phyloP scores from a whole-genome alignment of 2,329 filamentous ascomycete species.

The Penicillium verrucosum region DNA sequence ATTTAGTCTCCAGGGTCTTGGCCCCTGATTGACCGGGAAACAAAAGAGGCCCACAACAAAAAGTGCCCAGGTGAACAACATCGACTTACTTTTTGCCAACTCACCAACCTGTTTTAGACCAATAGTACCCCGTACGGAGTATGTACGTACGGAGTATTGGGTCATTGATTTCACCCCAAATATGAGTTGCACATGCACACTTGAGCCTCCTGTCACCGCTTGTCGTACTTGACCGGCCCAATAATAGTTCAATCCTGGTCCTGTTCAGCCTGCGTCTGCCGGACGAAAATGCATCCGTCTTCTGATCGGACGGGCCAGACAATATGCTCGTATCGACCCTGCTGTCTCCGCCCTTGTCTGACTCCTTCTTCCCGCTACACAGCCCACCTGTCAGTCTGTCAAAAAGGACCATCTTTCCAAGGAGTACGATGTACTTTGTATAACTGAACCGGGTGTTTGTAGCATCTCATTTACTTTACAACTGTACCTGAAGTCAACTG shows the following conservation, averaged over 20 bases:
- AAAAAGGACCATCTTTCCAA: not conserved
- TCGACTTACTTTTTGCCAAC: not conserved
- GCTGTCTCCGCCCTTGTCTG: constrained; percentile 1
- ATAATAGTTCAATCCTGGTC: not conserved
- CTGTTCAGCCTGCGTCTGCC: not conserved
- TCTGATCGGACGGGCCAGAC: not conserved
- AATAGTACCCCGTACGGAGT: not conserved
- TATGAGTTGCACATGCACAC: not conserved
- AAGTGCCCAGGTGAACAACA: not conserved
- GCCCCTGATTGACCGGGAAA: not conserved
- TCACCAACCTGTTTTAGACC: not conserved
- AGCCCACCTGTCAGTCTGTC: not conserved
- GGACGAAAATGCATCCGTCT: not conserved
- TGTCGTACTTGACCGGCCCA: not conserved
- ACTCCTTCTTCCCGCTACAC: not conserved
- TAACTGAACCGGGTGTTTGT: not conserved
- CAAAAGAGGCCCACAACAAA: not conserved
- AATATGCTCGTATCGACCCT: not conserved
- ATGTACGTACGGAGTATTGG: not conserved
- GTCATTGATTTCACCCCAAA: not conserved
- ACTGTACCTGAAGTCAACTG: not conserved
- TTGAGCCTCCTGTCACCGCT: constrained; percentile 5
- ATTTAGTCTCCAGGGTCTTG: not conserved
- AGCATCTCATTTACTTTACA: not conserved
- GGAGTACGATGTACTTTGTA: not conserved